phyloP scores from a whole-genome alignment of 1,284 basidiomycete genomes.

The Ustilago nuda region DNA sequence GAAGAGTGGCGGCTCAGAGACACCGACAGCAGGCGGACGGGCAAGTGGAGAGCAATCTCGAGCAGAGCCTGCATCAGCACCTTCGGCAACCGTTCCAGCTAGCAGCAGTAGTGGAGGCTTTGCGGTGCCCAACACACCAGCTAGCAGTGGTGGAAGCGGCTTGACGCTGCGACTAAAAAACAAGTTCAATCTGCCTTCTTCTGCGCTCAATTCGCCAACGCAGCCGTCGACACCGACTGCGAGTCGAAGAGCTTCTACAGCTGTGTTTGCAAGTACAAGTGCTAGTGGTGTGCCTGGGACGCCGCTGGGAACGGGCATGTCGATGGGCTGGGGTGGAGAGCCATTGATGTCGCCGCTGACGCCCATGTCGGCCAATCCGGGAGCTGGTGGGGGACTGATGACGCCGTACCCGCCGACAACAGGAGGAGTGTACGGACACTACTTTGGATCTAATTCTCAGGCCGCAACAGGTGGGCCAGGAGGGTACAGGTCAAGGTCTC shows the following conservation, averaged over 20 bases:
- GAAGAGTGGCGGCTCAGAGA: not conserved
- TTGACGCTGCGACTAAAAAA: conserved; percentile 44
- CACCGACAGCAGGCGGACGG: not conserved
- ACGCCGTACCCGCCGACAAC: conserved; percentile 42
- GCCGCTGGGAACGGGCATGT: conserved; percentile 30
- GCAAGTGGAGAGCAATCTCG: not conserved
- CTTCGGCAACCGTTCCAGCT: not conserved
- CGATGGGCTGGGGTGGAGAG: conserved; percentile 38
- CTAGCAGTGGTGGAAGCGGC: conserved; percentile 20
- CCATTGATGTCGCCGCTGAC: conserved; percentile 46
- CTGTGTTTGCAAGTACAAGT: conserved; percentile 1
- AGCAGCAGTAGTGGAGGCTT: conserved; percentile 18
- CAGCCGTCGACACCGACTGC: conserved; percentile 28
- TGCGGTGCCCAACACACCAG: conserved; percentile 31
- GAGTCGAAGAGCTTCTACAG: conserved; percentile 18
- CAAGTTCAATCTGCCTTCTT: conserved; percentile 29
- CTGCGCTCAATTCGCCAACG: conserved; percentile 23
- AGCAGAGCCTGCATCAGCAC: conserved; percentile 1
- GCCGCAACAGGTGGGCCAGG: conserved; percentile 14
- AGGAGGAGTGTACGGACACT: conserved; percentile 33
- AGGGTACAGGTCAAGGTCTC: conserved; percentile 27
- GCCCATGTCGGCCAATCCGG: conserved; percentile 17
- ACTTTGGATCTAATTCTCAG: conserved; percentile 30
- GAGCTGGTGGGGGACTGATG: conserved; percentile 6
- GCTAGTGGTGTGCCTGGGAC: conserved; percentile 13